Evolutionary conservation across 306 rosid genomes (phyloP), one percentile per base, ranked within the genome.

Genomic region (Alnus rubra): DNA sequence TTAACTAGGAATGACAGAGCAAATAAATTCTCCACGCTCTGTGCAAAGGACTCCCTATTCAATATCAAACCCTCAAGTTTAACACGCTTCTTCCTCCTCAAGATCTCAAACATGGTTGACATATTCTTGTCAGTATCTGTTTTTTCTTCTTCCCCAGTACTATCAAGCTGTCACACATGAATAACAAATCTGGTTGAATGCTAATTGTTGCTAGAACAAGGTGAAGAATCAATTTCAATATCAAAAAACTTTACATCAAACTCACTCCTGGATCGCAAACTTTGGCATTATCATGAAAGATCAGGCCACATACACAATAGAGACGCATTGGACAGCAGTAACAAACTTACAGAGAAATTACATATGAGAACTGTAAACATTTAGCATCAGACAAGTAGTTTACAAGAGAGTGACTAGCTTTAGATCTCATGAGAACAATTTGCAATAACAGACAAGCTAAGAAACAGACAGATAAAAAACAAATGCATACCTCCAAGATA

Each of bases 1-100:
- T 92, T 94, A 7, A 88, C 93, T 2, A 94, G 85, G 76, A 92
- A 94, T 44, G 98, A 94, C 19, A 89, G 83, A 62, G 97, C 87
- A 85, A 92, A 91, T 80, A 94, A 76, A 76, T 94, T 94, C 72
- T 94, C 98, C 14, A 94, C 93, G 0, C 94, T 94, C 86, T 92
- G 97, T 35, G 97, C 87, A 82, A 92, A 94, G 11, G 96, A 92
- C 45, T 7, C 73, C 50, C 92, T 88, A 81, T 92, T 89, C 64
- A 94, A 76, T 55, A 94, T 79, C 45, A 91, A 77, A 52, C 86
- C 70, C 74, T 94, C 97, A 44, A 90, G 92, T 37, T 49, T 82
- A 19, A 80, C 92, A 4, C 72, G 82, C 79, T 74, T 88, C 13
- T 68, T 85, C 73, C 42, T 84, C 78, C 84, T 86, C 59, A 94